Conservation (phyloP, 1,284 basidiomycete genomes). For the Cutaneotrichosporon dermatis region DNA sequence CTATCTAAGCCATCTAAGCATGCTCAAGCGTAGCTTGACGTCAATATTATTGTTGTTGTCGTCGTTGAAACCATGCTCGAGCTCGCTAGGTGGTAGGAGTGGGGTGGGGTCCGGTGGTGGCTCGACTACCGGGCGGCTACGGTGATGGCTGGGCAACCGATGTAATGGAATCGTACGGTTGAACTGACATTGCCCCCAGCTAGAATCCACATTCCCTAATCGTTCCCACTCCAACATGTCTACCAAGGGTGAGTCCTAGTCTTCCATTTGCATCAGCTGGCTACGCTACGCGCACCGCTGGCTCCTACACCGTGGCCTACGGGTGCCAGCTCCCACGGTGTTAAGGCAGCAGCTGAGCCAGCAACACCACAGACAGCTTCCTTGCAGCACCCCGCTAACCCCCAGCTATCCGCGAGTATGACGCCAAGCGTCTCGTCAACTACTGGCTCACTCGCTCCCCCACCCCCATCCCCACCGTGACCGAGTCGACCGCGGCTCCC, state of each 20-base stretch:
- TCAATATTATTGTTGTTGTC: background rate
- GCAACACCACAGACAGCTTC: background rate
- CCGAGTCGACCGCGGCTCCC: slow-evolving; percentile 45
- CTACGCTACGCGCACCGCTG: background rate
- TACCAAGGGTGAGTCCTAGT: slow-evolving; percentile 44
- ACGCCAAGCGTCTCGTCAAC: slow-evolving; percentile 86
- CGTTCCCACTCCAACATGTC: slow-evolving; percentile 34
- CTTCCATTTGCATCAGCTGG: background rate
- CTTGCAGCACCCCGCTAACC: background rate
- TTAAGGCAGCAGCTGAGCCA: background rate
- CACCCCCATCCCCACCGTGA: slow-evolving; percentile 50
- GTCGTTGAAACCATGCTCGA: background rate
- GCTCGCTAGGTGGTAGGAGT: background rate
- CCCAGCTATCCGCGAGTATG: slow-evolving; percentile 84
- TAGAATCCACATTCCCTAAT: slow-evolving; percentile 6
- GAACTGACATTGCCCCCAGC: background rate
- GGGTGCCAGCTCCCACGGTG: too few relatives aligned
- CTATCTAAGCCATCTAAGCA: too few relatives aligned
- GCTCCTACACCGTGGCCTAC: too few relatives aligned
- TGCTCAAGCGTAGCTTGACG: background rate
- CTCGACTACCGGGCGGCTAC: background rate
- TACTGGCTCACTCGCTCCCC: slow-evolving; percentile 91
- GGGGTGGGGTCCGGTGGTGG: too few relatives aligned
- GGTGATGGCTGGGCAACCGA: background rate
- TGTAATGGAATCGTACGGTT: background rate